Evolutionary conservation across 805 yeast genomes (phyloP), one percentile per base, ranked within the genome.

Genomic region (Kodamaea hsintzibuensis): DNA sequence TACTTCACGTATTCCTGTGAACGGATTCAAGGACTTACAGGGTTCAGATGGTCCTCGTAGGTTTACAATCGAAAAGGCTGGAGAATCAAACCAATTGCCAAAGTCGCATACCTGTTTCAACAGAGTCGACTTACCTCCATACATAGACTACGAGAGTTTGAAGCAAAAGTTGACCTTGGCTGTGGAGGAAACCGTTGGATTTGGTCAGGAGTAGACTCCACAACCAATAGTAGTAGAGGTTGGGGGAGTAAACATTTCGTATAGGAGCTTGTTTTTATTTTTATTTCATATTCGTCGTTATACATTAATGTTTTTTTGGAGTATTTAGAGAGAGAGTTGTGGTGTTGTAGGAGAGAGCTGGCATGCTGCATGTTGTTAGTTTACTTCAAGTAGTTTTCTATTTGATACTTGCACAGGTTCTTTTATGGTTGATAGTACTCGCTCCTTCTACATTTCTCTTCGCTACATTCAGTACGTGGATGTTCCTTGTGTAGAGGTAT

Each of bases 11-110:
- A 95, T 95, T 54, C 99, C 99, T 7, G 99, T 95, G 59, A 95
- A 93, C 72, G 99, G 99, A 42, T 95, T 95, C 81, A 95, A 95
- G 72, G 99, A 95, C 73, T 80, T 95, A 64, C 99, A 95, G 76
- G 99, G 99, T 60, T 89, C 96, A 19, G 99, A 95, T 75, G 99
- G 99, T 55, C 99, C 99, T 51, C 89, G 99, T 81, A 84, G 98
- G 69, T 95, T 95, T 73, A 95, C 99, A 6, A 93, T 95, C 70
- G 99, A 95, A 72, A 92, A 92, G 72, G 98, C 98, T 8, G 99
- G 99, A 55, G 98, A 93, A 70, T 67, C 88, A 35, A 86, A 85
- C 65, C 97, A 92, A 75, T 76, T 95, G 65, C 99, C 99, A 45
- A 95, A 95, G 73, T 90, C 97, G 8, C 99, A 95, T 70, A 95